Conservation (phyloP, 371 early-diverging fungal genomes). For the Mortierella polycephala region DNA sequence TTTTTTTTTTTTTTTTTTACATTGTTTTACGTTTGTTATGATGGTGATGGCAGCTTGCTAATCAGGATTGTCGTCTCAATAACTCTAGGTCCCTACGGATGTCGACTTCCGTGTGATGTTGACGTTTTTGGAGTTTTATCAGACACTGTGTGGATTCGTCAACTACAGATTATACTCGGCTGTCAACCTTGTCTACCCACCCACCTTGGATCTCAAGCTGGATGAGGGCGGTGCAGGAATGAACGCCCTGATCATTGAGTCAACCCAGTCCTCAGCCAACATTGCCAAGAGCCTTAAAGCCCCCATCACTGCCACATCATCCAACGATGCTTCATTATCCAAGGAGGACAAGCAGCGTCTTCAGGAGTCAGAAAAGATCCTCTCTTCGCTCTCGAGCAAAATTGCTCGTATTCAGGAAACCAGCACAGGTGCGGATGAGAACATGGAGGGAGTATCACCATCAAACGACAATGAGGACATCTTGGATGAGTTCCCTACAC, state of each 20-base stretch:
- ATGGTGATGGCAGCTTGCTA: no score
- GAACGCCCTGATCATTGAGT: conserved; percentile 75
- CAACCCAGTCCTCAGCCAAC: conserved; percentile 56
- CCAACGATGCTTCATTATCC: conserved; percentile 37
- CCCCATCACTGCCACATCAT: conserved; percentile 9
- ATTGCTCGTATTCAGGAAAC: conserved; percentile 56
- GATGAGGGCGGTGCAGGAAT: conserved; percentile 81
- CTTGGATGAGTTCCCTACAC: conserved; percentile 64
- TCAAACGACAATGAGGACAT: conserved; percentile 15
- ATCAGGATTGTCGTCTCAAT: not conserved
- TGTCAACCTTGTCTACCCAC: conserved; percentile 90
- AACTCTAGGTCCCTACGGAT: conserved; percentile 79
- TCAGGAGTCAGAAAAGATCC: conserved; percentile 59
- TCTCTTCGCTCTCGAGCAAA: conserved; percentile 59
- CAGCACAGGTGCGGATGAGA: conserved; percentile 3
- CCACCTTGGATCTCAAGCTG: conserved; percentile 73
- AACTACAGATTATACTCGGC: conserved; percentile 93
- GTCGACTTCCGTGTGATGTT: conserved; percentile 97
- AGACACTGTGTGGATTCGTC: conserved; percentile 93
- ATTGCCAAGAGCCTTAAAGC: conserved; percentile 31
- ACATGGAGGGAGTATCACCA: conserved; percentile 8
- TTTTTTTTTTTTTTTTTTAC: conserved; percentile 1
- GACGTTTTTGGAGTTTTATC: conserved; percentile 96
- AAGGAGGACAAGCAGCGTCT: conserved; percentile 55
- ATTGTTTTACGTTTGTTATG: not conserved